Evolutionary conservation across 2,329 filamentous ascomycete genomes (phyloP).

Genomic region (Pyrenochaeta sp.): DNA sequence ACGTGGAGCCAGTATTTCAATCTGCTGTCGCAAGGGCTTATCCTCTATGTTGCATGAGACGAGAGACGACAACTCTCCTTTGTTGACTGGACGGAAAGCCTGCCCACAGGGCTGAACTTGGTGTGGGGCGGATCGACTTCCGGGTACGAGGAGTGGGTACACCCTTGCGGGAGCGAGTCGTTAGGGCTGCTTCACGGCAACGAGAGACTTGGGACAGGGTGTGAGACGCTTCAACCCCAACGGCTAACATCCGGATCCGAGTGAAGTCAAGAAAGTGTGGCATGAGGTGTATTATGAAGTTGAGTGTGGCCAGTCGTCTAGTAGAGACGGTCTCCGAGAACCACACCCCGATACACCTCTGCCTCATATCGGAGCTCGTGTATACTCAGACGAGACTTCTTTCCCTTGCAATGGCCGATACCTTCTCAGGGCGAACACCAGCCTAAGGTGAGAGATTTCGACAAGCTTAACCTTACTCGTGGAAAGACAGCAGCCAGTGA

Average conservation of each 20-base stretch:
- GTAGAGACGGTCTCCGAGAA: not conserved
- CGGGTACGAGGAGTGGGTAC: constrained; percentile 1
- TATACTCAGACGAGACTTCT: not conserved
- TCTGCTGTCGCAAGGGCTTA: constrained; percentile 1
- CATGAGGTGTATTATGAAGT: not conserved
- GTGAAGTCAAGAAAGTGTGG: not conserved
- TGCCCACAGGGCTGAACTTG: constrained; percentile 2
- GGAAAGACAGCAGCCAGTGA: not conserved
- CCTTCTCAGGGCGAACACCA: not conserved
- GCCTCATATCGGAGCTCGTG: not conserved
- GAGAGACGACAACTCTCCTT: not conserved
- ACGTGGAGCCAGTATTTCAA: not conserved
- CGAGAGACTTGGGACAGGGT: constrained; percentile 1
- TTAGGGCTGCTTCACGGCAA: not conserved
- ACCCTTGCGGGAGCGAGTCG: not conserved
- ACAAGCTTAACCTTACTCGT: not conserved
- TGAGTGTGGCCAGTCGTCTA: not conserved
- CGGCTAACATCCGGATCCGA: constrained; percentile 1
- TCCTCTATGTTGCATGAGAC: not conserved
- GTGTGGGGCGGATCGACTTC: constrained; percentile 11
- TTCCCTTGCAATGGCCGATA: not conserved
- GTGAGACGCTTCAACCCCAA: not conserved
- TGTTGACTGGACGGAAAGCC: not conserved
- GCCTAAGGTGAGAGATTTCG: not conserved
- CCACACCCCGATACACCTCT: not conserved